Conservation (phyloP, 208 protist species). For the Leishmania guyanensis region DNA sequence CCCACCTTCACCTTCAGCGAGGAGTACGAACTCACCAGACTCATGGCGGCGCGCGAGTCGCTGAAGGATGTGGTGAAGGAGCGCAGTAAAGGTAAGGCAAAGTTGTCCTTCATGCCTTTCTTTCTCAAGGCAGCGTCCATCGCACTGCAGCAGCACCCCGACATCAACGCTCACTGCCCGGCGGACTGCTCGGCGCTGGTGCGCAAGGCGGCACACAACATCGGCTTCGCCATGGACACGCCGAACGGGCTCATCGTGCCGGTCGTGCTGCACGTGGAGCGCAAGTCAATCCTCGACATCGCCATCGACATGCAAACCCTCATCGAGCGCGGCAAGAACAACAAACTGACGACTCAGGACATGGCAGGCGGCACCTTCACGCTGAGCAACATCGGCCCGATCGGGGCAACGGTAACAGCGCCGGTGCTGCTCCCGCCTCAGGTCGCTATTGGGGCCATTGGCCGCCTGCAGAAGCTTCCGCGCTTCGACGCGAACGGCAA, state of each 20-base stretch:
- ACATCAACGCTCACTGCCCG: constrained; percentile 85
- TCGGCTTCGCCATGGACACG: constrained; percentile 97
- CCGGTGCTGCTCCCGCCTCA: constrained; percentile 92
- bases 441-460: constrained; percentile 94
- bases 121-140: constrained; percentile 95
- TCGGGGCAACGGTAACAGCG: constrained; percentile 93
- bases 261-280: constrained; percentile 91
- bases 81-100: constrained; percentile 28
- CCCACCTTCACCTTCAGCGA: constrained; percentile 93
- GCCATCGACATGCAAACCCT: constrained; percentile 91
- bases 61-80: constrained; percentile 52
- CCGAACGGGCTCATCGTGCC: constrained; percentile 95
- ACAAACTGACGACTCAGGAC: constrained; percentile 62
- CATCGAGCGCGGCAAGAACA: constrained; percentile 49
- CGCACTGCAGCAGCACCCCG: constrained; percentile 82
- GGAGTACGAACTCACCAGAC: constrained; percentile 82
- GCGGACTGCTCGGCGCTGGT: constrained; percentile 65
- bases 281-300: constrained; percentile 90
- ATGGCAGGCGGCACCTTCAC: constrained; percentile 94
- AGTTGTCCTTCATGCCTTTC: constrained; percentile 94
- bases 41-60: constrained; percentile 55
- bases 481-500: constrained; percentile 75
- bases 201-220: constrained; percentile 92
- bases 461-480: constrained; percentile 86
- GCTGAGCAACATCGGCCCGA: constrained; percentile 96